Evolutionary conservation across 164 flowering plant genomes (phyloP), one percentile per base, ranked within the genome.

Genomic region (Nymphaea colorata): DNA sequence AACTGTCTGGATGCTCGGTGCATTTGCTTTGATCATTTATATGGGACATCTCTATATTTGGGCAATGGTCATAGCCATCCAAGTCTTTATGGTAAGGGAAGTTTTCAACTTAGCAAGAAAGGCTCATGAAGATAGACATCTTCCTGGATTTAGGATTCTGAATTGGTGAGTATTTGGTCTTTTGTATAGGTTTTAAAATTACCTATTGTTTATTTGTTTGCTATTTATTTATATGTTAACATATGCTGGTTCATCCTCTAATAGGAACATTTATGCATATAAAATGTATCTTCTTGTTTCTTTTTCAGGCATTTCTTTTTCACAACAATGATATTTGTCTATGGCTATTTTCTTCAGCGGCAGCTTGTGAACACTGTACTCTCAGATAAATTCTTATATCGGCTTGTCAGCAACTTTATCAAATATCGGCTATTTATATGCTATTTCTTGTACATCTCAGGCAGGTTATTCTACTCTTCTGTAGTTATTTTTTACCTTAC

Each of bases 31-130:
- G 3, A 76, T 82, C 61, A 84, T 94, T 70, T 94, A 91, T 77
- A 75, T 91, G 90, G 99, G 99, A 36, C 97, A 94, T 83, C 96
- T 91, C 70, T 91, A 85, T 74, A 94, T 91, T 17, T 90, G 91
- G 82, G 96, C 96, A 64, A 90, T 90, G 98, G 85, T 94, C 42
- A 96, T 94, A 42, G 85, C 91, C 44, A 85, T 94, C 74, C 99
- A 91, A 79, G 86, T 94, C 53, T 85, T 83, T 76, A 94, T 94
- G 99, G 93, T 86, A 42, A 88, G 68, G 69, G 99, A 94, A 81
- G 78, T 94, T 62, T 94, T 94, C 83, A 83, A 75, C 79, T 76
- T 94, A 66, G 82, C 86, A 16, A 87, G 97, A 72, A 83, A 74
- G 83, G 80, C 90, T 62, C 88, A 82, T 83, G 98, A 94, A 79